These are phyloP conservation scores for Tulasnella sp. DNA, from an alignment of 768 basidiomycete genomes.

Conservation along the genomic window DNA sequence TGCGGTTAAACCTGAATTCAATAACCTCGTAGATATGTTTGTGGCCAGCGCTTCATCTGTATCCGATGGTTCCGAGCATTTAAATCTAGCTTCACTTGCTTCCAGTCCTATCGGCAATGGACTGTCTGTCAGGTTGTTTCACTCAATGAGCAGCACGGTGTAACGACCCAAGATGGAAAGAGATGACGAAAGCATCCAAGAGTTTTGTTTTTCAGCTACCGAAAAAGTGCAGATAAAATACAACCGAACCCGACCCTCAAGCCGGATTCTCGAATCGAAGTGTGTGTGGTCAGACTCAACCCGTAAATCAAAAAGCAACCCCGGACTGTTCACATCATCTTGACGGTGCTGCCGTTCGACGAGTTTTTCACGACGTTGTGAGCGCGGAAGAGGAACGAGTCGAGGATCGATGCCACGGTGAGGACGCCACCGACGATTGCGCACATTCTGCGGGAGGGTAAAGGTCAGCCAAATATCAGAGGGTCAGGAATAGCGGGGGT, in stretches of 20 bases:
- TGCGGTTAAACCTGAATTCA: neutral
- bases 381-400: slow-evolving; percentile 78
- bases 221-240: neutral
- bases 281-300: no score
- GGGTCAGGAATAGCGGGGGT: neutral
- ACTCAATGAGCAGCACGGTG: no score
- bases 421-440: slow-evolving; percentile 97
- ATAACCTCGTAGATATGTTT: neutral
- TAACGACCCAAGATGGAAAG: neutral
- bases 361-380: slow-evolving; percentile 61
- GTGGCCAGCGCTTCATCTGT: neutral
- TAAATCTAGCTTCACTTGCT: no score
- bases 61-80: no score
- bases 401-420: slow-evolving; percentile 83
- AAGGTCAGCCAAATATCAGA: neutral
- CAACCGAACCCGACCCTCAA: neutral
- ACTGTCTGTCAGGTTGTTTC: no score
- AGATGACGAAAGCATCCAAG: neutral
- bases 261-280: neutral
- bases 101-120: no score
- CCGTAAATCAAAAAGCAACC: neutral
- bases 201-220: neutral
- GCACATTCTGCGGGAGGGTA: slow-evolving; percentile 51
- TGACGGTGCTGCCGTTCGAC: slow-evolving; percentile 6
- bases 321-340: neutral